A percentile compares a stretch with the other conserved stretches of the same genome.
Evolutionary conservation across 371 early-diverging fungal genomes (phyloP).

Genomic region (Funneliformis caledonium): DNA sequence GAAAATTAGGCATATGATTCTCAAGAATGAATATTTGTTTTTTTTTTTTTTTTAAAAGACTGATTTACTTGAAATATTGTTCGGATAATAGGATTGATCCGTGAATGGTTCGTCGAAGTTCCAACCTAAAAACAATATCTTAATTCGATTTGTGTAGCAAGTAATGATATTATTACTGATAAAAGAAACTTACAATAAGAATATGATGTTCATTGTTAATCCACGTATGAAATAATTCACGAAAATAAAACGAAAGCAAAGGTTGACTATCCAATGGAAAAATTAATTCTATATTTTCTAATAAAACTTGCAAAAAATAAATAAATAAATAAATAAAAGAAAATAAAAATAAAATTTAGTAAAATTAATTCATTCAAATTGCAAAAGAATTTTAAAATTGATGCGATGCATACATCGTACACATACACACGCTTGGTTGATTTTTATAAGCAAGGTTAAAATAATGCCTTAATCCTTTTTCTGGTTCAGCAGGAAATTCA

Average conservation of each 20-base stretch:
- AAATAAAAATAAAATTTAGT: background rate
- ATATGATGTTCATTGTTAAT: slow-evolving; percentile 22
- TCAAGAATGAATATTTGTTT: slow-evolving; percentile 41
- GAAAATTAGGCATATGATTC: no score
- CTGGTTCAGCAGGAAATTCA: slow-evolving; percentile 48
- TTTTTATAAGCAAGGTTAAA: slow-evolving; percentile 43
- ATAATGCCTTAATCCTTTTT: slow-evolving; percentile 48
- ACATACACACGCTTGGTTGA: slow-evolving; percentile 41
- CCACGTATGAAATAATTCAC: slow-evolving; percentile 44
- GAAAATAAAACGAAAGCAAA: slow-evolving; percentile 47
- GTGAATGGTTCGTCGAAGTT: slow-evolving; percentile 37
- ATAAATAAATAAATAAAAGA: background rate
- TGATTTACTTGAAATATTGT: slow-evolving; percentile 43
- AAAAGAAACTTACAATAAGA: slow-evolving; percentile 34
- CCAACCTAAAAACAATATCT: slow-evolving; percentile 38
- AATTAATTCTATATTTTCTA: slow-evolving; percentile 63
- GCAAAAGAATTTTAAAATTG: background rate
- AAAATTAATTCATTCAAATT: background rate
- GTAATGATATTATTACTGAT: no score
- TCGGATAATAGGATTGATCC: slow-evolving; percentile 37
- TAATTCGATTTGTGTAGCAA: no score
- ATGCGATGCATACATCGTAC: background rate
- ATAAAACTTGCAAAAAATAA: slow-evolving; percentile 51
- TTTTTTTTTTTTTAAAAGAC: background rate
- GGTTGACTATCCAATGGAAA: slow-evolving; percentile 53